Conservation (phyloP, 2,329 filamentous ascomycete species). For the Zymoseptoria brevis region DNA sequence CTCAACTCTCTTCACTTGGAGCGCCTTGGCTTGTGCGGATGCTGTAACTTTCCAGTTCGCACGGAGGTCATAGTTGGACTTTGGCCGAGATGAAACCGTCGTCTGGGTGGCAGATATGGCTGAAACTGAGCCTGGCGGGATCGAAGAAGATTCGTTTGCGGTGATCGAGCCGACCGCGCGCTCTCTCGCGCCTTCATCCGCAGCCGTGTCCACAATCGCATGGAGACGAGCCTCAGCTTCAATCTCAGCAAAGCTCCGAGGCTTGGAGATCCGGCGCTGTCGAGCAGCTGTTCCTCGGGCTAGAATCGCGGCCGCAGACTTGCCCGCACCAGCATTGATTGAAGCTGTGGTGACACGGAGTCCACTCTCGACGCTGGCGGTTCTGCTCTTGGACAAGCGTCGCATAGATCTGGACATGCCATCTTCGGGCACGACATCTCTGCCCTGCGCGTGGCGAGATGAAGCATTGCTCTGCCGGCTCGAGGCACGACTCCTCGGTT, state of each 20-base stretch:
- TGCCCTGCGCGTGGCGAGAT: background rate
- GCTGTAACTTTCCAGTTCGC: constrained; percentile 24
- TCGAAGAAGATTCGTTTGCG: background rate
- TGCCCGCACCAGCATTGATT: background rate
- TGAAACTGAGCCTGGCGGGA: background rate
- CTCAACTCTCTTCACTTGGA: constrained; percentile 20
- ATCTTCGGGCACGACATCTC: background rate
- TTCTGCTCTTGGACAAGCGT: background rate
- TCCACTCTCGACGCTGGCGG: constrained; percentile 3
- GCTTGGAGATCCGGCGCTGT: constrained; percentile 2
- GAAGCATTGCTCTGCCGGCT: constrained; percentile 13
- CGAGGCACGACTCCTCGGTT: constrained; percentile 19
- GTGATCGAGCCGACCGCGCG: no score
- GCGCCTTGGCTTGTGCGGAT: constrained; percentile 12
- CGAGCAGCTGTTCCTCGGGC: background rate
- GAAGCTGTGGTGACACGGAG: background rate
- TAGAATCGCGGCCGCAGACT: background rate
- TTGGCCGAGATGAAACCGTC: constrained; percentile 10
- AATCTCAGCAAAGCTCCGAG: constrained; percentile 6
- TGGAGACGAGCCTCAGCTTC: constrained; percentile 2
- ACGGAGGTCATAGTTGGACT: constrained; percentile 29
- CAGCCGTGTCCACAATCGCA: background rate
- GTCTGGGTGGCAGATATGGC: constrained; percentile 2
- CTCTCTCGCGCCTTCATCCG: no score
- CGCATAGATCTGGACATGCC: background rate